Evolutionary conservation across 2,329 filamentous ascomycete species (phyloP), one percentile per base, ranked within the genome.

Genomic region (Aspergillus niger): DNA sequence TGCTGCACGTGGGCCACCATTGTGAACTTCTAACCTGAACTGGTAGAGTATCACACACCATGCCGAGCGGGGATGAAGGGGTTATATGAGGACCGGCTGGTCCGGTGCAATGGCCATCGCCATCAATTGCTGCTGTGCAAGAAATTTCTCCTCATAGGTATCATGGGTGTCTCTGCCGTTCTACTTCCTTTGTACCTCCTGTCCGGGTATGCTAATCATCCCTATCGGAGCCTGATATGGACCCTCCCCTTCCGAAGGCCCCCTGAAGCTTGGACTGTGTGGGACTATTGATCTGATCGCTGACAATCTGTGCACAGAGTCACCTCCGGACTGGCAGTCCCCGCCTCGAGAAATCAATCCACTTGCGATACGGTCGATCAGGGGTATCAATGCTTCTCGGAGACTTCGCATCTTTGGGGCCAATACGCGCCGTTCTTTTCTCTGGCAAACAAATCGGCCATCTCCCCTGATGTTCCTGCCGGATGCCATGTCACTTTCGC

Each of bases 361-460:
- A 54, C 70, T 11, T 89, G 86, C 75, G 84, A 86, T 70, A 81
- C 80, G 5, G 75, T 84, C 38, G 71, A 82, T 44, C 65, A 79
- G 39, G 88, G 88, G 60, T 90, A 87, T 73, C 83, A 85, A 64
- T 92, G 90, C 75, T 81, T 82, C 51, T 76, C 83, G 3, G 73
- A 83, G 32, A 82, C 89, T 48, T 86, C 87, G 1, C 89, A 87
- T 66, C 83, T 81, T 58, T 96, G 92, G 91, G 93, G 92, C 58
- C 92, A 94, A 74, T 97, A 97, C 75, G 90, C 91, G 17, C 91
- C 92, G 2, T 96, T 87, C 78, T 97, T 91, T 76, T 84, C 88
- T 1, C 88, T 93, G 0, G 63, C 63, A 1, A 57, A 65, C 3
- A 83, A 87, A 6, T 92, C 89, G 1, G 80, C 85, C 2, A 85